phyloP scores from a whole-genome alignment of 106 monocot genomes.

The Posidonia australis region DNA sequence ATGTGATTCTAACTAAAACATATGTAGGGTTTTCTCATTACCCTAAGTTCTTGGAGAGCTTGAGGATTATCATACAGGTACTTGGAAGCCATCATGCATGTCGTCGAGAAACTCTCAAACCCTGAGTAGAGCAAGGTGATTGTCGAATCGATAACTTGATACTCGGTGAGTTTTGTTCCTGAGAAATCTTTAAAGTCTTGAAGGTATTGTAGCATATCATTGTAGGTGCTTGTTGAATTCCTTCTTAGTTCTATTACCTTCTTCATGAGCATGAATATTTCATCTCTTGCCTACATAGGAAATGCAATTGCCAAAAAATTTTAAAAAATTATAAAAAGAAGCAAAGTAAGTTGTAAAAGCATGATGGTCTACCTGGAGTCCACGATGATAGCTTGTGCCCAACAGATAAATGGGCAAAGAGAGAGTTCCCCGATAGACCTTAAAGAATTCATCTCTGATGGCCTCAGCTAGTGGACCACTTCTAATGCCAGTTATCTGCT shows the following conservation, averaged over 20 bases:
- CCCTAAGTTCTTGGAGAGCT: constrained; percentile 78
- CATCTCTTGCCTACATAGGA: constrained; percentile 96
- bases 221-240: constrained; percentile 12
- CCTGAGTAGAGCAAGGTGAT: constrained; percentile 87
- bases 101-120: constrained; percentile 89
- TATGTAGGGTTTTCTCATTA: too few relatives aligned
- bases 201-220: constrained; percentile 73
- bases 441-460: constrained; percentile 55
- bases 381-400: constrained; percentile 67
- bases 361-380: constrained; percentile 33
- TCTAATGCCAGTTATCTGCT: constrained; percentile 74
- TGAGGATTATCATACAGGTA: constrained; percentile 78
- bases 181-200: constrained; percentile 27
- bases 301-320: too few relatives aligned
- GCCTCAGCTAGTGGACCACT: constrained; percentile 44
- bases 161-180: constrained; percentile 46
- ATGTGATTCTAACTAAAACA: too few relatives aligned
- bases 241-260: constrained; percentile 54
- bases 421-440: constrained; percentile 68
- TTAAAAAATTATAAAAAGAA: too few relatives aligned
- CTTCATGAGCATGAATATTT: constrained; percentile 41
- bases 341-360: too few relatives aligned
- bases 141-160: constrained; percentile 88
- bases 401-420: constrained; percentile 89
- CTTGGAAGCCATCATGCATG: constrained; percentile 94